These are phyloP conservation scores for Lipomyces sp. DNA, from an alignment of 805 yeast genomes.

Conservation along the genomic window DNA sequence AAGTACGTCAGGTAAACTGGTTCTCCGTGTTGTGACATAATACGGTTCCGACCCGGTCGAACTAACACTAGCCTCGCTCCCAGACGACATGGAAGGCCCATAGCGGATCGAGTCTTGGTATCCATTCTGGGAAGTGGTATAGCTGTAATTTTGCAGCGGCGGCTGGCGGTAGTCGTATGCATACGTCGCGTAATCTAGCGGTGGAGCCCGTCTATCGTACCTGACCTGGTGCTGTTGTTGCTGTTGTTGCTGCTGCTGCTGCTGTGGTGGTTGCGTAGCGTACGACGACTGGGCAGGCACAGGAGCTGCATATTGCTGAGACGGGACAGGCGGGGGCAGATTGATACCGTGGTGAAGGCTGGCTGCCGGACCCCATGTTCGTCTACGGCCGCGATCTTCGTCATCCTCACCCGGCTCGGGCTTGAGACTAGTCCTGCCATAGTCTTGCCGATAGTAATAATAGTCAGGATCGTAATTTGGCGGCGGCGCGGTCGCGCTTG, in stretches of 20 bases:
- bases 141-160: neutral
- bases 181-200: neutral
- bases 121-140: neutral
- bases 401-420: neutral
- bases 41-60: slow-evolving; percentile 4
- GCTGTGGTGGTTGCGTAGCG: slow-evolving; percentile 13
- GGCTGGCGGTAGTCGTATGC: slow-evolving; percentile 2
- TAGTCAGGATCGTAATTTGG: slow-evolving; percentile 9
- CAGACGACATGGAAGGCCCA: neutral
- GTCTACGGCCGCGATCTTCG: slow-evolving; percentile 6
- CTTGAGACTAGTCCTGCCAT: neutral
- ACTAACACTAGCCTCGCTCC: slow-evolving; percentile 4
- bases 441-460: neutral
- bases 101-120: neutral
- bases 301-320: neutral
- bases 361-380: neutral
- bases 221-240: slow-evolving; percentile 12
- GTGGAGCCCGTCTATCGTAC: neutral
- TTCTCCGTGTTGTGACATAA: slow-evolving; percentile 7
- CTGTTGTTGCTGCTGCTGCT: neutral
- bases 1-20: slow-evolving; percentile 13
- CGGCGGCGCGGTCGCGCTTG: slow-evolving; percentile 16
- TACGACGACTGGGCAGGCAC: slow-evolving; percentile 9
- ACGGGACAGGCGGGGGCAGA: slow-evolving; percentile 19
- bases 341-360: neutral